Base-by-base conservation (phyloP, 495 filamentous ascomycete genomes). In the Aspergillus cristatus region DNA sequence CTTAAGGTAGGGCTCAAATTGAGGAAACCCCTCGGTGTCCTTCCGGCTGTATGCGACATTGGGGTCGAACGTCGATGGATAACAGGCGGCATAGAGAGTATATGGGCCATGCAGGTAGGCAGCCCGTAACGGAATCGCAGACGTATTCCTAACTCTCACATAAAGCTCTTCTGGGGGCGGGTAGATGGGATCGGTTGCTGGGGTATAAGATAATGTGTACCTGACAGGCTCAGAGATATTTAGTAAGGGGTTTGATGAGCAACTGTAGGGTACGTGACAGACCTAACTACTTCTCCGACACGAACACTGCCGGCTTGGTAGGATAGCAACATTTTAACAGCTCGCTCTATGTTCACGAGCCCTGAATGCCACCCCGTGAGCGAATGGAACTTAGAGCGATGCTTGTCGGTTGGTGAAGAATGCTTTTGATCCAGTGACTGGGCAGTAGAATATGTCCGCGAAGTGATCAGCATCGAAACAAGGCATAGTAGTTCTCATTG, bases 41-140 rank as follows among this genome's bases (percentile, higher is more conserved):
- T 75, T 68, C 16, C 75, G 65, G 16, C 80, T 75, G 36, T 79
- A 74, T 38, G 81, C 84, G 42, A 65, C 58, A 53, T 94, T 84
- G 3, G 88, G 86, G 48, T 85, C 74, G 58, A 88, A 96, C 26
- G 68, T 72, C 0, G 79, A 67, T 3, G 88, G 86, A 49, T 87
- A 90, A 13, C 87, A 82, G 28, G 90, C 79, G 7, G 87, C 76
- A 45, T 87, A 85, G 7, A 97, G 71, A 1, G 79, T 94, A 57
- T 98, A 98, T 2, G 91, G 91, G 1, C 91, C 91, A 60, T 94
- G 91, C 28, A 98, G 76, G 53, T 95, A 98, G 26, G 91, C 91
- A 33, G 91, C 91, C 47, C 91, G 84, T 10, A 97, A 68, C 3
- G 91, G 80, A 40, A 90, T 83, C 11, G 88, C 79, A 14, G 85